Evolutionary conservation across 352 stramenopile species (phyloP).

Genomic region (Globisporangium irregulare): DNA sequence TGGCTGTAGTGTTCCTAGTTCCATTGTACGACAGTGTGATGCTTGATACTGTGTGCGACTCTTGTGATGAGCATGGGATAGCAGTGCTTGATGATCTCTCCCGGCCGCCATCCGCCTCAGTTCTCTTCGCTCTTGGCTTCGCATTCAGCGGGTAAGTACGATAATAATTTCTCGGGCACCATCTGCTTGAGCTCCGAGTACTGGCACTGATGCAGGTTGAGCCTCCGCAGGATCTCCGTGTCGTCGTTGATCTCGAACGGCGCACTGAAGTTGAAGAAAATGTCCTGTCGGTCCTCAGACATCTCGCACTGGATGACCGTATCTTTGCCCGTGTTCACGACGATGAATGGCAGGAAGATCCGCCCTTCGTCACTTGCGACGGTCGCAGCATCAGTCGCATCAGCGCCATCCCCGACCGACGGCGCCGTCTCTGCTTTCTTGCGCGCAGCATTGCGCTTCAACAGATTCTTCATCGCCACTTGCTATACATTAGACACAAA

Average conservation of each 20-base stretch:
- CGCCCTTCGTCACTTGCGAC: constrained; percentile 53
- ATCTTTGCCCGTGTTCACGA: constrained; percentile 93
- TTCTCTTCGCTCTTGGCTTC: constrained; percentile 69
- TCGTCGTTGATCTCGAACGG: constrained; percentile 98
- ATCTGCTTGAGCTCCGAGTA: constrained; percentile 68
- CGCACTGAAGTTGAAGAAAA: constrained; percentile 96
- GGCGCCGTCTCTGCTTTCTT: constrained; percentile 45
- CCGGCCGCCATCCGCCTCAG: neutral
- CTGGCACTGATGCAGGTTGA: constrained; percentile 86
- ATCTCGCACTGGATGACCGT: constrained; percentile 97
- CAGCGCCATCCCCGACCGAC: constrained; percentile 7
- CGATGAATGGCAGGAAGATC: constrained; percentile 96
- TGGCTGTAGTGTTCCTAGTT: neutral
- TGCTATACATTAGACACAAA: constrained; percentile 38
- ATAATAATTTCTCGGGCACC: constrained; percentile 72
- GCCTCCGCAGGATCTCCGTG: constrained; percentile 94
- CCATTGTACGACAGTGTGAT: no score
- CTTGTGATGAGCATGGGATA: neutral
- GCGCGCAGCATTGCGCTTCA: constrained; percentile 83
- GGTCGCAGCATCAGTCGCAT: neutral
- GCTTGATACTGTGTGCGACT: neutral
- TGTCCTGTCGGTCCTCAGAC: constrained; percentile 92
- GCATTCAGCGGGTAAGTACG: constrained; percentile 75
- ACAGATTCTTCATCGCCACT: constrained; percentile 93
- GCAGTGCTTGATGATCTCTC: neutral